Conservation (phyloP, 805 yeast species). For the Kuraishia ogatae region DNA sequence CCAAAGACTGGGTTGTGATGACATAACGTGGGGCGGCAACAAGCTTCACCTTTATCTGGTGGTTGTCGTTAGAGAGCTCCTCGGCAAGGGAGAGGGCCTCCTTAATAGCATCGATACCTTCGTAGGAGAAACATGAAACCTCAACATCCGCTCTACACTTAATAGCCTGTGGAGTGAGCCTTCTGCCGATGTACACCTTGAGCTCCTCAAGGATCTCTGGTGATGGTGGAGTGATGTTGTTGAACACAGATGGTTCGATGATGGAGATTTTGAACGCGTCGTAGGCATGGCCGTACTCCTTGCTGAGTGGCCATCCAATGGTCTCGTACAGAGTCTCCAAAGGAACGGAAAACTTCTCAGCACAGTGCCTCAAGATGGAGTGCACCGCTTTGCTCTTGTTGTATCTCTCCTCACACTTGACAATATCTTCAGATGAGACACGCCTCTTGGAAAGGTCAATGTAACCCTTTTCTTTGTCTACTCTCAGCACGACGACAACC, state of each 20-base stretch:
- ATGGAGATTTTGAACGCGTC: constrained; percentile 96
- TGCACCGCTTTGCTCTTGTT: constrained; percentile 96
- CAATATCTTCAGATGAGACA: constrained; percentile 95
- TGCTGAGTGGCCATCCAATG: constrained; percentile 96
- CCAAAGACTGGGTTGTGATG: constrained; percentile 85
- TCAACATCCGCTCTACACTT: constrained; percentile 98
- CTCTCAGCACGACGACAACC: constrained; percentile 95
- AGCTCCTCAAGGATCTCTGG: constrained; percentile 75
- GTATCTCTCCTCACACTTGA: constrained; percentile 95
- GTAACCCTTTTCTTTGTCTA: constrained; percentile 97
- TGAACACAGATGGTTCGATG: constrained; percentile 84
- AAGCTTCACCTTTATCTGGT: constrained; percentile 86
- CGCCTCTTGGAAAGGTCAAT: constrained; percentile 96
- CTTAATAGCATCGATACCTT: constrained; percentile 96
- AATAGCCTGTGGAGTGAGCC: constrained; percentile 96
- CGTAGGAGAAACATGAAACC: constrained; percentile 94
- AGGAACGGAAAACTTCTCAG: constrained; percentile 87
- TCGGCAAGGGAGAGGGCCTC: constrained; percentile 84
- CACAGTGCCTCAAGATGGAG: constrained; percentile 96
- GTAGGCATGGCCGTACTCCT: constrained; percentile 92
- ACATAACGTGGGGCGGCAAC: constrained; percentile 98
- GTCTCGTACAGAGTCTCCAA: constrained; percentile 80
- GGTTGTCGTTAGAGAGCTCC: constrained; percentile 68
- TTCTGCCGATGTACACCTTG: constrained; percentile 77
- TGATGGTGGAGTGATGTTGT: constrained; percentile 64